These are phyloP conservation scores for Penicillium diatomitis DNA, from an alignment of 495 filamentous ascomycete genomes.

Conservation along the genomic window DNA sequence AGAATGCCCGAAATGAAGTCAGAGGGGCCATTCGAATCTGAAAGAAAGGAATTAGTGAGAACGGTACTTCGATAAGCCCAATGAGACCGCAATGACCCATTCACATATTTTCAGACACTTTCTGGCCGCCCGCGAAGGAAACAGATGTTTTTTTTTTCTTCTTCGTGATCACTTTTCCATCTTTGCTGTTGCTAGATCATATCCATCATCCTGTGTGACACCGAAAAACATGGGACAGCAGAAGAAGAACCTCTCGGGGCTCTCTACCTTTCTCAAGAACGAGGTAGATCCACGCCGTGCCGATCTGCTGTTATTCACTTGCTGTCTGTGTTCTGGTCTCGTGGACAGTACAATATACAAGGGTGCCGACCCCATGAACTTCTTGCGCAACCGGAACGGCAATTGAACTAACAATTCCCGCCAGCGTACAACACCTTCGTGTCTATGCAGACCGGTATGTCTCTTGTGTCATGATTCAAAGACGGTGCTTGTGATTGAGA, in stretches of 20 bases:
- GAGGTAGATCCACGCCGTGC: conserved; percentile 30
- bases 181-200: background rate
- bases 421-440: conserved; percentile 46
- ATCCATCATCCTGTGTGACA: background rate
- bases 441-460: conserved; percentile 45
- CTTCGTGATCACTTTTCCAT: background rate
- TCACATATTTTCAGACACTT: background rate
- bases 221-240: background rate
- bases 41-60: background rate
- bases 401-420: conserved; percentile 1
- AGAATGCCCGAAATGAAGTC: background rate
- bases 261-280: conserved; percentile 17
- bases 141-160: background rate
- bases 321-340: conserved; percentile 41
- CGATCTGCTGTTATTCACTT: conserved; percentile 35
- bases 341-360: conserved; percentile 46
- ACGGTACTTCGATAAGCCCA: background rate
- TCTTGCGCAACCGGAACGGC: background rate
- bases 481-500: background rate
- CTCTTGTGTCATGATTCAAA: background rate
- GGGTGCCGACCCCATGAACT: conserved; percentile 6
- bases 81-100: background rate
- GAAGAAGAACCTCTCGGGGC: background rate
- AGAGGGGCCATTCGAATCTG: background rate
- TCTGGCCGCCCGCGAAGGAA: background rate